Evolutionary conservation across 106 monocot species (phyloP).

Genomic region (Chionographis japonica): DNA sequence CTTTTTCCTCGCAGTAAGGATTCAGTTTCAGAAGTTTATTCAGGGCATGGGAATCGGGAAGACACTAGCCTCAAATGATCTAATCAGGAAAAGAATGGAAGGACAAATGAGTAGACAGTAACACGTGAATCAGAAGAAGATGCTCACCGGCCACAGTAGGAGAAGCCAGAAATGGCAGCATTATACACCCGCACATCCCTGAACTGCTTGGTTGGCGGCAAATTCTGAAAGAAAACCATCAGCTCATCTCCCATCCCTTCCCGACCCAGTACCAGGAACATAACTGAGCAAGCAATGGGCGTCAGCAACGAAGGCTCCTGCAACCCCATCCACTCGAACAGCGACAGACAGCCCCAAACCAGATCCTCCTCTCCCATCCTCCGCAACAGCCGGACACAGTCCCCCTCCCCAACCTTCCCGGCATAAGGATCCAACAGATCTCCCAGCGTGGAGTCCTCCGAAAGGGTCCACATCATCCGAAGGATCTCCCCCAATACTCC

Average conservation of each 20-base stretch:
- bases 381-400: constrained; percentile 67
- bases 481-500: constrained; percentile 49
- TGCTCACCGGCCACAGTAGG: constrained; percentile 54
- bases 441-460: constrained; percentile 52
- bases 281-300: constrained; percentile 40
- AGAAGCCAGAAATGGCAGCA: constrained; percentile 67
- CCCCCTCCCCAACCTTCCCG: constrained; percentile 56
- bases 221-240: constrained; percentile 56
- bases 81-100: no score
- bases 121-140: no score
- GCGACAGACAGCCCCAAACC: constrained; percentile 40
- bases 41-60: no score
- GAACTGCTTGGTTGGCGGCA: constrained; percentile 52
- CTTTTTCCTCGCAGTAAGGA: no score
- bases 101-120: no score
- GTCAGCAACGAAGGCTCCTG: constrained; percentile 53
- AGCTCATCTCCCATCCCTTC: constrained; percentile 71
- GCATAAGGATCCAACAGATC: constrained; percentile 45
- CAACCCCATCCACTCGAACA: constrained; percentile 85
- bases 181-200: constrained; percentile 75
- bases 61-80: no score
- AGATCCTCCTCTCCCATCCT: constrained; percentile 67
- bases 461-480: constrained; percentile 37
- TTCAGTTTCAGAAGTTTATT: no score
- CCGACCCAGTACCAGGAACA: constrained; percentile 58